Conservation (phyloP, 2,329 filamentous ascomycete species). For the Aspergillus fijiensis region DNA sequence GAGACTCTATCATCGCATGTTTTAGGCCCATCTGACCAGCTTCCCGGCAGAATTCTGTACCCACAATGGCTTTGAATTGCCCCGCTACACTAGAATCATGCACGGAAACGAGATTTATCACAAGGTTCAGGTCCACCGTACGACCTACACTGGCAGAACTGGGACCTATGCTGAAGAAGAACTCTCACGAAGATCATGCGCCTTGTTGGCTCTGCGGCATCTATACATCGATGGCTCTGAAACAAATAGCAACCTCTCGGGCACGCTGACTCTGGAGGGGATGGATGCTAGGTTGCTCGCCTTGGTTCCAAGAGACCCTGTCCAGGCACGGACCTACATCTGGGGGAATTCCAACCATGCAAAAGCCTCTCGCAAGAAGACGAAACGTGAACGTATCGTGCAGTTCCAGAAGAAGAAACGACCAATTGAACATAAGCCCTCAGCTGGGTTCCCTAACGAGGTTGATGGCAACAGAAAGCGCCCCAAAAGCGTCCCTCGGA, state of each 20-base stretch:
- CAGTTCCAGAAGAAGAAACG: neutral
- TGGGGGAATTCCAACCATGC: neutral
- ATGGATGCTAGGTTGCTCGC: conserved; percentile 1
- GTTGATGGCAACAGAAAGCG: neutral
- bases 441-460: neutral
- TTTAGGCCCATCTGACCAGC: neutral
- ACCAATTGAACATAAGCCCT: neutral
- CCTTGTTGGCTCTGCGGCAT: conserved; percentile 29
- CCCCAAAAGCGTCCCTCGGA: neutral
- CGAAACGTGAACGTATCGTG: no score
- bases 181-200: conserved; percentile 30
- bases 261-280: conserved; percentile 5
- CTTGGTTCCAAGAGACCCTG: conserved; percentile 3
- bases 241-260: neutral
- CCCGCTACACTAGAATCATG: conserved; percentile 26
- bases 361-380: no score
- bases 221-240: conserved; percentile 18
- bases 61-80: conserved; percentile 15
- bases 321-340: neutral
- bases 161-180: conserved; percentile 22
- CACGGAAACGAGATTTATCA: conserved; percentile 27
- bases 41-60: conserved; percentile 25
- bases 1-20: neutral
- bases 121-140: conserved; percentile 24
- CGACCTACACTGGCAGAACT: conserved; percentile 21